phyloP scores from a whole-genome alignment of 768 basidiomycete species.

The Suillus brevipes region DNA sequence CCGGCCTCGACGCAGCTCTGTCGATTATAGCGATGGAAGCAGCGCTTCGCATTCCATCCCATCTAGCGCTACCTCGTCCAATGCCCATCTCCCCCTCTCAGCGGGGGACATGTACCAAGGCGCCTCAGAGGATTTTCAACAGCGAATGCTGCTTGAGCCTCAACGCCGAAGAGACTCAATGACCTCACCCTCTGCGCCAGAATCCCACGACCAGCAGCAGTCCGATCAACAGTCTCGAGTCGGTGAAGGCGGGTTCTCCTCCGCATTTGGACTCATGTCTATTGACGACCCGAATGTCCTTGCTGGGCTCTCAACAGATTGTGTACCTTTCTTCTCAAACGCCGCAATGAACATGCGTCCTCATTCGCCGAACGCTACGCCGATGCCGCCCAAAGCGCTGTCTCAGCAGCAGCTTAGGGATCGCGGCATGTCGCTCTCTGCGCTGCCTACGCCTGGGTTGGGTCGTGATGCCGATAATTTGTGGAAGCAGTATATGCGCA shows the following conservation, averaged over 20 bases:
- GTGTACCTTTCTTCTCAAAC: conserved; percentile 61
- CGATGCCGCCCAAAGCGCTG: conserved; percentile 40
- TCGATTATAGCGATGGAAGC: conserved; percentile 45
- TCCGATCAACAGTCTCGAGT: conserved; percentile 12
- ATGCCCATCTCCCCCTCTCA: conserved; percentile 48
- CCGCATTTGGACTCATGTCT: conserved; percentile 74
- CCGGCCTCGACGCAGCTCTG: conserved; percentile 34
- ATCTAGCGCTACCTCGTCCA: conserved; percentile 57
- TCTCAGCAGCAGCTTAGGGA: conserved; percentile 22
- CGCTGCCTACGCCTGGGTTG: conserved; percentile 33
- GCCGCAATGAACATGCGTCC: conserved; percentile 26
- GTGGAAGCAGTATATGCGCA: conserved; percentile 75
- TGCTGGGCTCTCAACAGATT: conserved; percentile 58
- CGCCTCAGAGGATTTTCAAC: conserved; percentile 29
- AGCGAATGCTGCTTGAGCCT: conserved; percentile 13
- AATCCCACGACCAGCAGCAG: conserved; percentile 14
- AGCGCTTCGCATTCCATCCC: conserved; percentile 46
- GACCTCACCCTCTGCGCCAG: conserved; percentile 11
- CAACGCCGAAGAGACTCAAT: conserved; percentile 22
- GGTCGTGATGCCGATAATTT: conserved; percentile 50
- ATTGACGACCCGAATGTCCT: conserved; percentile 73
- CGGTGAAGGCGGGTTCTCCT: conserved; percentile 48
- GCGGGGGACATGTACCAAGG: conserved; percentile 29
- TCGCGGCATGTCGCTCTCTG: conserved; percentile 27
- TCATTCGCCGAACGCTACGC: conserved; percentile 48